Evolutionary conservation across 495 filamentous ascomycete species (phyloP).

Genomic region (Xylaria intraflava): DNA sequence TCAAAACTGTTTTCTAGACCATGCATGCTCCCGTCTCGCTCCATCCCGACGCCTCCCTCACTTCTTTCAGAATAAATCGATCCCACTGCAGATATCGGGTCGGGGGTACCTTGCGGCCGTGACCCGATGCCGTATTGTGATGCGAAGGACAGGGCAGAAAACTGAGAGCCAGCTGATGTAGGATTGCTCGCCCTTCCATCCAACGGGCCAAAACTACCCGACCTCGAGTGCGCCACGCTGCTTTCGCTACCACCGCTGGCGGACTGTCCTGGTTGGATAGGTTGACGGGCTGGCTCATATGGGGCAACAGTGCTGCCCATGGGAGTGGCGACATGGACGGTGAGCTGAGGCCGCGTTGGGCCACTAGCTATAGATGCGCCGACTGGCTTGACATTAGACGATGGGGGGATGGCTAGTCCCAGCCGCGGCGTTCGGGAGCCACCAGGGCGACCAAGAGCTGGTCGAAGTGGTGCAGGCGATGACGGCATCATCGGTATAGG

Average conservation of each 20-base stretch:
- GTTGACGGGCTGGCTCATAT: conserved; percentile 44
- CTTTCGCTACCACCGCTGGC: conserved; percentile 66
- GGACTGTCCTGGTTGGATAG: conserved; percentile 47
- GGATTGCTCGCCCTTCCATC: conserved; percentile 69
- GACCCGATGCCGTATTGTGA: conserved; percentile 55
- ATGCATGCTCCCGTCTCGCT: conserved; percentile 64
- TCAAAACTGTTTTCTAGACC: conserved; percentile 61
- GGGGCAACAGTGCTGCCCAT: conserved; percentile 68
- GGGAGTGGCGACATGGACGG: conserved; percentile 75
- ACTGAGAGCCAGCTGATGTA: conserved; percentile 74
- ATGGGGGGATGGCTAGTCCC: conserved; percentile 81
- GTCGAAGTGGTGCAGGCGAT: conserved; percentile 68
- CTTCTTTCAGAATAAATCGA: conserved; percentile 71
- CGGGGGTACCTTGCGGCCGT: conserved; percentile 59
- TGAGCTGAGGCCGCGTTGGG: conserved; percentile 43
- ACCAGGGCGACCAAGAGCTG: conserved; percentile 68
- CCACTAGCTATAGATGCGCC: conserved; percentile 32
- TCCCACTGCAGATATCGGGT: conserved; percentile 81
- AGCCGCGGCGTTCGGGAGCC: conserved; percentile 67
- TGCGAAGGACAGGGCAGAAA: conserved; percentile 68
- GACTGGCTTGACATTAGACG: conserved; percentile 69
- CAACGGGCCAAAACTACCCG: conserved; percentile 65
- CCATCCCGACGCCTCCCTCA: conserved; percentile 60
- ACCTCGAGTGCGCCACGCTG: conserved; percentile 60
- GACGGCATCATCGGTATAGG: conserved; percentile 64